Conservation (phyloP, 164 flowering plant species). For the Dillenia suffruticosa region DNA sequence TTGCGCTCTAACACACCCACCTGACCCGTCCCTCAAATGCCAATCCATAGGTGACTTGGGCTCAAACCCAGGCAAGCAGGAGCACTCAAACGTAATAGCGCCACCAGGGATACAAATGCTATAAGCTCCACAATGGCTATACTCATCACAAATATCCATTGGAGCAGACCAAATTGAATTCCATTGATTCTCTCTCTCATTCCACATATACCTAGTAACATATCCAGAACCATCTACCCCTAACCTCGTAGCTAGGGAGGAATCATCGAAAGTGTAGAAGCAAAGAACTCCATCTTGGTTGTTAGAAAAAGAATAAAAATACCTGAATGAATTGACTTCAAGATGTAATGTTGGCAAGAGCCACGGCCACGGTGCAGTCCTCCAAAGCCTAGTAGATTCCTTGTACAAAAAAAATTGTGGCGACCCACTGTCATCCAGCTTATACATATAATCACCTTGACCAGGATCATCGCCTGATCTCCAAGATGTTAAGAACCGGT, state of each 20-base stretch:
- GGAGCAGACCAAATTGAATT: too few relatives aligned
- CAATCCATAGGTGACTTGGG: too few relatives aligned
- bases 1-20: too few relatives aligned
- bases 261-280: not conserved
- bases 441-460: conserved; percentile 20
- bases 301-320: too few relatives aligned
- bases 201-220: not conserved
- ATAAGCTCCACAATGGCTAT: conserved; percentile 3
- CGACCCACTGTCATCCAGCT: not conserved
- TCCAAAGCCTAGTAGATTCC: not conserved
- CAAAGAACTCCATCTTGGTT: too few relatives aligned
- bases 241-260: not conserved
- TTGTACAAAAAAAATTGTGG: not conserved
- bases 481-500: conserved; percentile 27
- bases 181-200: not conserved
- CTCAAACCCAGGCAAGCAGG: too few relatives aligned
- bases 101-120: not conserved
- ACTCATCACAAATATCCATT: not conserved
- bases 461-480: conserved; percentile 26
- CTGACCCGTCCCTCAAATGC: too few relatives aligned
- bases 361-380: not conserved
- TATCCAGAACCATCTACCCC: not conserved
- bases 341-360: not conserved
- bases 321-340: not conserved
- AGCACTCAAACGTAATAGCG: too few relatives aligned